Base-by-base conservation (phyloP, 129 eudicot genomes). In the Artemisia annua region DNA sequence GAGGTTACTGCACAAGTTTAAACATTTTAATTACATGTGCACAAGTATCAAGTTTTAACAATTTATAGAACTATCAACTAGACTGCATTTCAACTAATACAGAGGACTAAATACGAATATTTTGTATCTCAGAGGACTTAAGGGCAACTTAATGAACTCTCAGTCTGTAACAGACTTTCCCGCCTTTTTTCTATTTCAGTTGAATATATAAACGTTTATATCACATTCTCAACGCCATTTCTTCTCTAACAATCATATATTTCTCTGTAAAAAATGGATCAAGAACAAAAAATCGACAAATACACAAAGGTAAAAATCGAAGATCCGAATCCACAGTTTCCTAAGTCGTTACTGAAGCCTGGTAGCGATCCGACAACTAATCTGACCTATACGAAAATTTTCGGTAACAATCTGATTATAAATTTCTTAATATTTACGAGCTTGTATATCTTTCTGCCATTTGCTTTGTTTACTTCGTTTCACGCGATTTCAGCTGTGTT, bases 251-350 rank as follows among this genome's bases (percentile, higher is more conserved):
- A 35, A 48, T 43, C 28, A 35, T 7, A 57, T 17, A 12, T 18
- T 12, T 11, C 12, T 55, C 65, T 35, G 19, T 70, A 16, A 52
- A 30, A 70, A 39, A 56, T 32, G 65, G 35, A 70, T 3, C 65
- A 39, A 13, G 57, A 70, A 35, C 39, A 20, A 19, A 19, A 18
- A 4, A 16, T 7, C 14, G 55, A 72, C 60, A 72, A 26, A 48
- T 72, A 72, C 10, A 61, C 67, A 24, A 72, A 72, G 50, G 77
- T 19, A 0, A 72, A 73, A 48, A 73, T 73, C 2, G 77, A 61
- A 61, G 60, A 48, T 4, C 61, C 61, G 6, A 48, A 26, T 61
- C 49, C 7, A 8, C 60, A 15, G 0, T 61, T 73, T 13, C 77
- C 62, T 26, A 50, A 63, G 16, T 30, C 60, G 1, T 26, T 73